Percentiles rank a stretch among this genome's conserved stretches.
Evolutionary conservation across 352 stramenopile species (phyloP).

Genomic region (Pythium myriotylum): DNA sequence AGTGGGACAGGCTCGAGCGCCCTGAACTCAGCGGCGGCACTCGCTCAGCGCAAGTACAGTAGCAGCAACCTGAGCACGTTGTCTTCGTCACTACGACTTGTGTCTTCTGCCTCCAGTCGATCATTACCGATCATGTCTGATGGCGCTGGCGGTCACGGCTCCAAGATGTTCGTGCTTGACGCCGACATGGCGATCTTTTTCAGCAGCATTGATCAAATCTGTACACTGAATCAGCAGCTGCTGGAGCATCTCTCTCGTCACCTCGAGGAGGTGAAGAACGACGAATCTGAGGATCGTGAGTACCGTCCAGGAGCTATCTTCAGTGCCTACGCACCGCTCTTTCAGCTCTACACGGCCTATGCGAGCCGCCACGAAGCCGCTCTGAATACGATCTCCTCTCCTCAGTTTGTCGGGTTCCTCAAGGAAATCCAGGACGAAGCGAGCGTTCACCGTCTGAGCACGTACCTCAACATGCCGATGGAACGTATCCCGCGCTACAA

Average conservation of each 20-base stretch:
- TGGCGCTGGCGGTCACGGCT: neutral
- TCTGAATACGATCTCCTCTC: slow-evolving; percentile 70
- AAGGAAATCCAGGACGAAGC: slow-evolving; percentile 70
- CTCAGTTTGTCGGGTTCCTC: slow-evolving; percentile 72
- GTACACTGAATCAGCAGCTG: slow-evolving; percentile 86
- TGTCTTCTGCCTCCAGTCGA: slow-evolving; percentile 20
- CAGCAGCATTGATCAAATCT: slow-evolving; percentile 87
- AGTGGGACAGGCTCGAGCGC: slow-evolving; percentile 42
- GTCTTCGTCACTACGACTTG: slow-evolving; percentile 26
- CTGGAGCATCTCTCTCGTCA: slow-evolving; percentile 84
- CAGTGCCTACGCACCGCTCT: slow-evolving; percentile 80
- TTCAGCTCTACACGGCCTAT: slow-evolving; percentile 87
- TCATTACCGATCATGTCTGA: slow-evolving; percentile 4
- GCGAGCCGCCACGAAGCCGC: slow-evolving; percentile 77
- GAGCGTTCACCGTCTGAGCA: slow-evolving; percentile 59
- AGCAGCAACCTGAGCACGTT: slow-evolving; percentile 53
- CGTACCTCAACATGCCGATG: slow-evolving; percentile 89
- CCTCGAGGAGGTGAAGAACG: slow-evolving; percentile 59
- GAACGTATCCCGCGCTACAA: slow-evolving; percentile 86
- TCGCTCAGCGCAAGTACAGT: slow-evolving; percentile 41
- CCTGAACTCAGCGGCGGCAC: slow-evolving; percentile 28
- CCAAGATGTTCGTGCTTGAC: slow-evolving; percentile 74
- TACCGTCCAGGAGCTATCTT: slow-evolving; percentile 73
- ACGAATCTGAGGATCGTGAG: slow-evolving; percentile 32
- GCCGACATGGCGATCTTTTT: slow-evolving; percentile 89